phyloP scores from a whole-genome alignment of 2,329 filamentous ascomycete genomes.

The Trichoderma hamatum region DNA sequence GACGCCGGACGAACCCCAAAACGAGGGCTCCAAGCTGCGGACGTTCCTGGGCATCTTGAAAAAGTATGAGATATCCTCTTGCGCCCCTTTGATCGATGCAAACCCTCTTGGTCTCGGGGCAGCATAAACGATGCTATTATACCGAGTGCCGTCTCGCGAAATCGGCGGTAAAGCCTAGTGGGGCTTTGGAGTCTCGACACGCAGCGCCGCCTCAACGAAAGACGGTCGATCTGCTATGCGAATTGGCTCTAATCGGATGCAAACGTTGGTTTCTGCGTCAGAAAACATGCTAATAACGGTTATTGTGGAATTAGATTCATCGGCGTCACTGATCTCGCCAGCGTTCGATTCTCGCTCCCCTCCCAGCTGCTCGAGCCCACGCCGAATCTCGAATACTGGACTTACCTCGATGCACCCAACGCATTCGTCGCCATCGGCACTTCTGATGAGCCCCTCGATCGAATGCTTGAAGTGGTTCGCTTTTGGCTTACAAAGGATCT shows the following conservation, averaged over 20 bases:
- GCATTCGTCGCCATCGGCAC: constrained; percentile 83
- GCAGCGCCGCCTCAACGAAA: not conserved
- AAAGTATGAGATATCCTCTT: constrained; percentile 63
- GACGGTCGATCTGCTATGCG: not conserved
- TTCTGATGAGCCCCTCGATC: constrained; percentile 86
- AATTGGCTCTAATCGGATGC: not conserved
- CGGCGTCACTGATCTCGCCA: constrained; percentile 91
- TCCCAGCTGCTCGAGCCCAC: constrained; percentile 94
- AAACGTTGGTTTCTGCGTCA: not conserved
- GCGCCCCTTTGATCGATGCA: not conserved
- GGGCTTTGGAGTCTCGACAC: constrained; percentile 16
- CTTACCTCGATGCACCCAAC: constrained; percentile 93
- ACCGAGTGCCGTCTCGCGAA: constrained; percentile 6
- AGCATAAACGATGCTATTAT: not conserved
- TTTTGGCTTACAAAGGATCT: constrained; percentile 99
- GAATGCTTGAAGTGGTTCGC: constrained; percentile 90
- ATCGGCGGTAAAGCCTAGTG: constrained; percentile 27
- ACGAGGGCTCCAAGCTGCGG: constrained; percentile 85
- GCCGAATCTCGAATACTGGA: constrained; percentile 98
- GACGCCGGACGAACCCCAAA: constrained; percentile 54
- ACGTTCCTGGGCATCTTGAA: constrained; percentile 86
- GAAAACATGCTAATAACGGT: constrained; percentile 5
- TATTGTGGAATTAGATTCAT: constrained; percentile 69
- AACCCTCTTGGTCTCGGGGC: not conserved
- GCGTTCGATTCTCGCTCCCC: constrained; percentile 93